phyloP scores from a whole-genome alignment of 495 filamentous ascomycete species.

The Umbilicaria muhlenbergii region DNA sequence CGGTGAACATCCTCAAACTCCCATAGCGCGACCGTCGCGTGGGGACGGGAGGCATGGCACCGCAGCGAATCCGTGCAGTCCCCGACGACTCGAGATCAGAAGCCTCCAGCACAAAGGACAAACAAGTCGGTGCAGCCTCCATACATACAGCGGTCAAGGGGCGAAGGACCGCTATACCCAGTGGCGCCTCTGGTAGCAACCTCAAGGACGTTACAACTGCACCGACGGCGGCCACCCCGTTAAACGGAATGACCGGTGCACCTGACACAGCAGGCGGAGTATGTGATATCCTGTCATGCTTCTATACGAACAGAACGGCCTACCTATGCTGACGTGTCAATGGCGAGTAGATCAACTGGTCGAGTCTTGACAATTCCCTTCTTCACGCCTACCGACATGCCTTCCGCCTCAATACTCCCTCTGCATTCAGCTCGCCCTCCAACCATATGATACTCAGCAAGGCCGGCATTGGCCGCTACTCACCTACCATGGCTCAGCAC shows the following conservation, averaged over 20 bases:
- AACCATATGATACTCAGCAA: conserved; percentile 48
- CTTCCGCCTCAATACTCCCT: conserved; percentile 43
- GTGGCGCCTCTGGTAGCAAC: conserved; percentile 11
- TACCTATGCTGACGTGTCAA: background rate
- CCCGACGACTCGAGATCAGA: conserved; percentile 24
- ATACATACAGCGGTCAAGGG: conserved; percentile 7
- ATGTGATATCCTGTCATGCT: background rate
- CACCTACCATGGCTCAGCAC: conserved; percentile 54
- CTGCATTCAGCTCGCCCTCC: conserved; percentile 45
- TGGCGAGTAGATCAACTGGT: conserved; percentile 44
- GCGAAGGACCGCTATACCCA: conserved; percentile 11
- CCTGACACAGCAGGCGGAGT: conserved; percentile 3
- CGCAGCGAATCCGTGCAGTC: conserved; percentile 7
- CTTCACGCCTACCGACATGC: conserved; percentile 54
- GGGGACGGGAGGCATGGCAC: conserved; percentile 4
- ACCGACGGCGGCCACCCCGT: background rate
- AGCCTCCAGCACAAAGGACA: conserved; percentile 21
- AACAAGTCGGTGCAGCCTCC: background rate
- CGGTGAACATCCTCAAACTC: no score
- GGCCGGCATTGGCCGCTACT: conserved; percentile 45
- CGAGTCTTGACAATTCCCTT: conserved; percentile 38
- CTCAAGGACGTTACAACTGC: conserved; percentile 18
- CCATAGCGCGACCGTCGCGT: background rate
- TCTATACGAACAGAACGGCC: background rate
- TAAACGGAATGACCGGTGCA: background rate